Evolutionary conservation across 2,329 filamentous ascomycete genomes (phyloP), one percentile per base, ranked within the genome.

Genomic region (Colletotrichum somersetense): DNA sequence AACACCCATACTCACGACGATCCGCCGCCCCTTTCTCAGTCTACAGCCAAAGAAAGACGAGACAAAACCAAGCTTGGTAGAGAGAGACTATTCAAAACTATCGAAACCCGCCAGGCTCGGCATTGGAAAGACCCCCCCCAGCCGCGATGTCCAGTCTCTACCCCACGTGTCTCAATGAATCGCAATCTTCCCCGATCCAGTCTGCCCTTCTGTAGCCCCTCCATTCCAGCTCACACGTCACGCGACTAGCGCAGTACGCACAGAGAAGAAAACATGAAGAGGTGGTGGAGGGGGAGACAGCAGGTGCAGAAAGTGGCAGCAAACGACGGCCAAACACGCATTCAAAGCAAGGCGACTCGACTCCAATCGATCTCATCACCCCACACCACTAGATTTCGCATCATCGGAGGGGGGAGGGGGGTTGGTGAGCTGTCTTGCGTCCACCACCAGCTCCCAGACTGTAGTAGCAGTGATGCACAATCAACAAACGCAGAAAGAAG

Each of bases 61-160:
- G 18, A 11, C 30, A 62, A 8, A 52, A 6, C 23, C 44, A 52
- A 23, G 11, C 12, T 33, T 7, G 20, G 18, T 14, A 18, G 40
- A 46, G 12, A 64, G 30, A 5, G 30, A 40, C 53, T 57, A 35
- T 46, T 53, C 23, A 40, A 61, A 42, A 67, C 61, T 46, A 71
- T 52, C 26, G 70, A 73, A 68, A 56, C 59, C n/a, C 59, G 59
- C 59, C 59, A 62, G 44, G 30, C 44, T 62, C 44, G 59, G 59
- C 59, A 62, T 26, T 38, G 26, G 12, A 20, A 33, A 18, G 46
- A 30, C 30, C 30, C 30, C 44, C 59, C 58, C 44, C n/a, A 16
- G 59, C 26, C 44, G 44, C 46, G n/a, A 50, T 38, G 46, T 35
- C 59, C 59, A 62, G 33, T 62, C 44, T 62, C 44, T 52, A 62